phyloP scores from a whole-genome alignment of 73 alveolate species.

The Breviolum minutum region DNA sequence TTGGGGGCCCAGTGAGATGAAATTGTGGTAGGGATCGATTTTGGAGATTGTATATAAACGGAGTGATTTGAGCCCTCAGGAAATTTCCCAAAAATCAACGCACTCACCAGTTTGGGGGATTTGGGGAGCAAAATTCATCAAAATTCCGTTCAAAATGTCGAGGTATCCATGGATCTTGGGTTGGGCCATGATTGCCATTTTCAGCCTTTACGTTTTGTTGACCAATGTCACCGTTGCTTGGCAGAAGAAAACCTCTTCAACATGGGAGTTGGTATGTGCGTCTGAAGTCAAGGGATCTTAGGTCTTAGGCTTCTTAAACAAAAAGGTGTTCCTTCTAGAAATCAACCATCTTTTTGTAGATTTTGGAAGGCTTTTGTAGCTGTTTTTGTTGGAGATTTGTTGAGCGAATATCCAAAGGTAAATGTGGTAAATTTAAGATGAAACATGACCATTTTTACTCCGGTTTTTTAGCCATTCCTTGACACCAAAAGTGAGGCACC shows the following conservation, averaged over 20 bases:
- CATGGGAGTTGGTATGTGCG: neutral
- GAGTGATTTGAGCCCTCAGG: too few relatives aligned
- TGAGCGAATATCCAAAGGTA: too few relatives aligned
- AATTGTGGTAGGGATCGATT: too few relatives aligned
- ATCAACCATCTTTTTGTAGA: neutral
- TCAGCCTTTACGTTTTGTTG: constrained; percentile 42
- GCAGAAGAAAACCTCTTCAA: neutral
- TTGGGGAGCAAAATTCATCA: too few relatives aligned
- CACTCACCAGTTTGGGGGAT: too few relatives aligned
- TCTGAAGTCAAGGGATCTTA: neutral
- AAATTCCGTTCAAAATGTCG: too few relatives aligned
- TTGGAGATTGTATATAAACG: too few relatives aligned
- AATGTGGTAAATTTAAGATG: too few relatives aligned
- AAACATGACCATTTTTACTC: neutral
- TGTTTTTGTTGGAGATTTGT: too few relatives aligned
- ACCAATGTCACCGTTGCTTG: constrained; percentile 46
- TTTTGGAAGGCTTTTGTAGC: too few relatives aligned
- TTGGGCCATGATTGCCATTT: constrained; percentile 12
- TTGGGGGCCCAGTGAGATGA: too few relatives aligned
- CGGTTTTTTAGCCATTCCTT: neutral
- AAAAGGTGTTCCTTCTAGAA: neutral
- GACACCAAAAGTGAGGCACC: neutral
- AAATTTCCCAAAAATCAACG: too few relatives aligned
- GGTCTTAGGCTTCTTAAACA: neutral
- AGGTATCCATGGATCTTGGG: constrained; percentile 41